Percentiles rank a stretch among this genome's conserved stretches.
phyloP scores from a whole-genome alignment of 306 rosid species.

The Vachellia collinsii region DNA sequence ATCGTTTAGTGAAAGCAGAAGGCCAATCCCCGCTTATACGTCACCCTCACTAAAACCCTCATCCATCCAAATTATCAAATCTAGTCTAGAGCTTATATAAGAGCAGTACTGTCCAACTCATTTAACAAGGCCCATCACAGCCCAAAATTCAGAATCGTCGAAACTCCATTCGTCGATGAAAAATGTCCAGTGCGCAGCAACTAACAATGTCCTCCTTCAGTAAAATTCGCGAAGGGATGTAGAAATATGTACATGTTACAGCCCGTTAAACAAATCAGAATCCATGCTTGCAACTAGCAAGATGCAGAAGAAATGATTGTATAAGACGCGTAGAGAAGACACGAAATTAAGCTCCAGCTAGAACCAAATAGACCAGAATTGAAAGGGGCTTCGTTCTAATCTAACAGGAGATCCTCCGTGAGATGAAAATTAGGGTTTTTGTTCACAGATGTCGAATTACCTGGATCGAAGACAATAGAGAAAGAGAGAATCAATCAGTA shows the following conservation, averaged over 20 bases:
- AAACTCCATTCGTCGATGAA: slow-evolving; percentile 38
- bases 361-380: slow-evolving; percentile 33
- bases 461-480: slow-evolving; percentile 51
- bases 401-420: slow-evolving; percentile 44
- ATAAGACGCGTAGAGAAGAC: slow-evolving; percentile 31
- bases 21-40: slow-evolving; percentile 34
- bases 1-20: slow-evolving; percentile 31
- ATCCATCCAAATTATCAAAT: slow-evolving; percentile 40
- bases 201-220: slow-evolving; percentile 40
- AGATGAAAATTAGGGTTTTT: slow-evolving; percentile 52
- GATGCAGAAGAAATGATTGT: neutral
- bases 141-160: slow-evolving; percentile 33
- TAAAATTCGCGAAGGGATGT: slow-evolving; percentile 32
- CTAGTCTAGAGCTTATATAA: slow-evolving; percentile 33
- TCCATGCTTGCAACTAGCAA: slow-evolving; percentile 9
- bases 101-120: slow-evolving; percentile 55
- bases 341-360: slow-evolving; percentile 35
- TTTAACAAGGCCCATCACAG: slow-evolving; percentile 42
- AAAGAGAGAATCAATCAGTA: no score
- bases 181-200: slow-evolving; percentile 31
- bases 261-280: slow-evolving; percentile 42
- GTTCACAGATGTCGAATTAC: slow-evolving; percentile 17
- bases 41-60: slow-evolving; percentile 23
- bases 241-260: slow-evolving; percentile 37
- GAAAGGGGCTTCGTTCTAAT: slow-evolving; percentile 52